phyloP scores from a whole-genome alignment of 1,139 yeast genomes.

The Lodderomyces parapsilosis region DNA sequence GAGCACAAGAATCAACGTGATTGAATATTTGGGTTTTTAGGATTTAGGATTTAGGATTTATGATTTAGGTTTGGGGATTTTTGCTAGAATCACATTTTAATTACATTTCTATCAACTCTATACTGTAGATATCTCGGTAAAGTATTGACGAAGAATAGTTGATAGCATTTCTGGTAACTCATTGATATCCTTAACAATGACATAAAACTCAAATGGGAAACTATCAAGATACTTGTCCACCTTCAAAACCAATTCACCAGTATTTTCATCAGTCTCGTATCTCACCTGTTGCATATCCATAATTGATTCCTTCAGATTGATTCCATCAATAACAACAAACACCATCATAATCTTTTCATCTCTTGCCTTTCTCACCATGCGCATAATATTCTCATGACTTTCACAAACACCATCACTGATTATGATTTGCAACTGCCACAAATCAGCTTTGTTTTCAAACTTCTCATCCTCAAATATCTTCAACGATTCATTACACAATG shows the following conservation, averaged over 20 bases:
- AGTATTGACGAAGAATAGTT: conserved; percentile 86
- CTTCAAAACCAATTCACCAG: conserved; percentile 70
- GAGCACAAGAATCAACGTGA: not conserved
- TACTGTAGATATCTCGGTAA: conserved; percentile 54
- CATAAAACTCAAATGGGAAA: conserved; percentile 96
- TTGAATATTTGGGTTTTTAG: conserved; percentile 3
- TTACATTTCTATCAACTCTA: no score
- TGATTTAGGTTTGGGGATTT: not conserved
- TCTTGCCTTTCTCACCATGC: conserved; percentile 86
- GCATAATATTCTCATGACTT: conserved; percentile 78
- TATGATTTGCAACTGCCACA: conserved; percentile 93
- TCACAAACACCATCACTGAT: conserved; percentile 97
- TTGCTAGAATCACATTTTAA: no score
- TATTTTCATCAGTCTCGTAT: conserved; percentile 62
- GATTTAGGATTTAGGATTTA: not conserved
- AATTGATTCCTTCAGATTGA: conserved; percentile 80
- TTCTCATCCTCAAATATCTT: conserved; percentile 73
- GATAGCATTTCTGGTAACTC: conserved; percentile 94
- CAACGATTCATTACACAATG: conserved; percentile 69
- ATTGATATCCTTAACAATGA: conserved; percentile 82
- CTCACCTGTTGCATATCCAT: conserved; percentile 93
- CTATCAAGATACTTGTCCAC: conserved; percentile 86
- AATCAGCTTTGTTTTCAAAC: conserved; percentile 54
- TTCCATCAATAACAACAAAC: conserved; percentile 90
- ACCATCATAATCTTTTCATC: conserved; percentile 94